These are phyloP conservation scores for Blastocystis hominis DNA, from an alignment of 352 stramenopile genomes.

Conservation along the genomic window DNA sequence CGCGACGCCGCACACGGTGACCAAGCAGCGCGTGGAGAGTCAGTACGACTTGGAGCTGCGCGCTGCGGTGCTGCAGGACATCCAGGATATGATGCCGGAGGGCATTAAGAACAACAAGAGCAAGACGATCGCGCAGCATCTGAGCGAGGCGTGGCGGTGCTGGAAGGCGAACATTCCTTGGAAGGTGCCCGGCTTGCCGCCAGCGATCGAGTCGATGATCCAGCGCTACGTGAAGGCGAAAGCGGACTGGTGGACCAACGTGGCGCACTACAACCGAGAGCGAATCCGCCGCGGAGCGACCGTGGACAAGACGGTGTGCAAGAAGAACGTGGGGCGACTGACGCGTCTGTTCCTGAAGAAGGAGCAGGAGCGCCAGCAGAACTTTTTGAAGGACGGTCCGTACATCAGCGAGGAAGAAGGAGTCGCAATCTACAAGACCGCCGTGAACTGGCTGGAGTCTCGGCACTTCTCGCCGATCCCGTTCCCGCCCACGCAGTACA, in stretches of 20 bases:
- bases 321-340: constrained; percentile 93
- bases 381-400: constrained; percentile 95
- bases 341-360: constrained; percentile 98
- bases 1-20: constrained; percentile 95
- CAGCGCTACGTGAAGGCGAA: constrained; percentile 98
- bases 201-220: constrained; percentile 99
- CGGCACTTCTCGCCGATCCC: constrained; percentile 97
- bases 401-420: constrained; percentile 97
- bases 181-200: constrained; percentile 97
- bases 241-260: constrained; percentile 93
- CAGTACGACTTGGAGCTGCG: constrained; percentile 98
- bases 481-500: constrained; percentile 97
- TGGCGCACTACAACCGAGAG: constrained; percentile 99
- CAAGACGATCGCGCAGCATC: constrained; percentile 90
- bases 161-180: constrained; percentile 99
- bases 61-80: constrained; percentile 98
- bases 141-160: constrained; percentile 94
- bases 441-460: constrained; percentile 97
- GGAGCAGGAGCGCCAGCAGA: constrained; percentile 98
- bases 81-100: constrained; percentile 99
- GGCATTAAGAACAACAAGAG: constrained; percentile 98
- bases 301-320: constrained; percentile 98
- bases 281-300: constrained; percentile 96
- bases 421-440: constrained; percentile 98
- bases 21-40: constrained; percentile 96